phyloP scores from a whole-genome alignment of 106 monocot species.

The Dendrobium officinale region DNA sequence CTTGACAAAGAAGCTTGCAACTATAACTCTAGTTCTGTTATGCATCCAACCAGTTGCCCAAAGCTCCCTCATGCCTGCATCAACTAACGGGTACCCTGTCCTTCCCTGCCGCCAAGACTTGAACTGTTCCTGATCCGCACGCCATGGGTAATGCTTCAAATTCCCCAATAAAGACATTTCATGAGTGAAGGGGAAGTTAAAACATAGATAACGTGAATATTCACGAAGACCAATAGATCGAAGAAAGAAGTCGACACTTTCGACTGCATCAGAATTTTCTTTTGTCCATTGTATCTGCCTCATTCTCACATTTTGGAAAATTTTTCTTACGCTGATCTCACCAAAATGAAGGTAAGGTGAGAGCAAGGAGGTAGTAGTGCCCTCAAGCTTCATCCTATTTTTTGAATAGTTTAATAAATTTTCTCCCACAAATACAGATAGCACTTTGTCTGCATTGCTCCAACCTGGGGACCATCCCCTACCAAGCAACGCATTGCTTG shows the following conservation, averaged over 20 bases:
- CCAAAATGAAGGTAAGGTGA: conserved; percentile 94
- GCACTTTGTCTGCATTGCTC: conserved; percentile 63
- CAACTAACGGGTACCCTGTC: conserved; percentile 85
- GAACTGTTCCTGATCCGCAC: conserved; percentile 45
- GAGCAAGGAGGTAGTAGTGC: conserved; percentile 60
- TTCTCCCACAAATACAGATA: conserved; percentile 42
- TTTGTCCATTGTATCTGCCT: conserved; percentile 69
- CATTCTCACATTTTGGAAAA: conserved; percentile 56
- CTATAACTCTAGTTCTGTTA: conserved; percentile 64
- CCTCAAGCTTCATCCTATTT: conserved; percentile 57
- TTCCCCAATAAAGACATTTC: conserved; percentile 70
- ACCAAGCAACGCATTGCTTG: conserved; percentile 76
- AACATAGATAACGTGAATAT: conserved; percentile 91
- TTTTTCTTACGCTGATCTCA: conserved; percentile 73
- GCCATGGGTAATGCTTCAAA: conserved; percentile 76
- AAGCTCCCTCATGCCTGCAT: conserved; percentile 95
- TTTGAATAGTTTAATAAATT: conserved; percentile 50
- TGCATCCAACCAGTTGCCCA: conserved; percentile 97
- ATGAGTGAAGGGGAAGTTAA: conserved; percentile 86
- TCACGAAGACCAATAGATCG: conserved; percentile 72
- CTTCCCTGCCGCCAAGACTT: conserved; percentile 85
- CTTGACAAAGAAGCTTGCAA: conserved; percentile 73
- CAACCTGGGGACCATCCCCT: conserved; percentile 89
- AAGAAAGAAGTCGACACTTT: conserved; percentile 68
- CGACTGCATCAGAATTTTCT: conserved; percentile 37